phyloP scores from a whole-genome alignment of 495 filamentous ascomycete genomes.

The Aspergillus nidulans region DNA sequence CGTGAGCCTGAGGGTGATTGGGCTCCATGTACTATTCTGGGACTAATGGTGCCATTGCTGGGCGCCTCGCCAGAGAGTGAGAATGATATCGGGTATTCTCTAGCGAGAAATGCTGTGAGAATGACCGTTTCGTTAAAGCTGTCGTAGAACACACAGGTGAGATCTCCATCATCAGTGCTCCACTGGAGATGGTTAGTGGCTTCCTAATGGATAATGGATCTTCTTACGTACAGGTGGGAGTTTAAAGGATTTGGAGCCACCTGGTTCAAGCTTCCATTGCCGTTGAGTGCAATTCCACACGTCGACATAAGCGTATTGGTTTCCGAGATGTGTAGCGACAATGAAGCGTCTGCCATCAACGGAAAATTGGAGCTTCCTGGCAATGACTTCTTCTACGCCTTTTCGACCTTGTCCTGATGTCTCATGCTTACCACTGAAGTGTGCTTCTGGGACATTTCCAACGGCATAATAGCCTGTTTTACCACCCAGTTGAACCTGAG shows the following conservation, averaged over 20 bases:
- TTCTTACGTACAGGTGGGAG: constrained; percentile 19
- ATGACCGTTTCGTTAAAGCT: constrained; percentile 17
- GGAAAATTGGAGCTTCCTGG: constrained; percentile 22
- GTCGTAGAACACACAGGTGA: constrained; percentile 25
- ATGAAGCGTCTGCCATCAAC: constrained; percentile 20
- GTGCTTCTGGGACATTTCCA: neutral
- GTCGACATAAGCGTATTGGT: constrained; percentile 20
- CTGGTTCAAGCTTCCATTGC: constrained; percentile 16
- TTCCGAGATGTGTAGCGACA: constrained; percentile 20
- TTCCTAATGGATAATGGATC: neutral
- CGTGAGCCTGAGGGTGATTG: constrained; percentile 22
- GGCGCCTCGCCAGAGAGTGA: constrained; percentile 11
- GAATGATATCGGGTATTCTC: constrained; percentile 20
- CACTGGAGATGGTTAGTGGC: constrained; percentile 16
- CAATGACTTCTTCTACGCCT: constrained; percentile 11
- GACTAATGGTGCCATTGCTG: constrained; percentile 10
- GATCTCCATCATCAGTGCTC: constrained; percentile 18
- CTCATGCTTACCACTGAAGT: neutral
- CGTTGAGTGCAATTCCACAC: constrained; percentile 22
- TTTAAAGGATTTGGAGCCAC: constrained; percentile 18
- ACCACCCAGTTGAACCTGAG: constrained; percentile 13
- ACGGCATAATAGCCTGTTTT: constrained; percentile 4
- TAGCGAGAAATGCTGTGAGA: constrained; percentile 22
- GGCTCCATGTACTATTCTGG: constrained; percentile 20
- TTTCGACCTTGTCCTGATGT: neutral